phyloP scores from a whole-genome alignment of 2,329 filamentous ascomycete genomes.

The Aciculosporium take region DNA sequence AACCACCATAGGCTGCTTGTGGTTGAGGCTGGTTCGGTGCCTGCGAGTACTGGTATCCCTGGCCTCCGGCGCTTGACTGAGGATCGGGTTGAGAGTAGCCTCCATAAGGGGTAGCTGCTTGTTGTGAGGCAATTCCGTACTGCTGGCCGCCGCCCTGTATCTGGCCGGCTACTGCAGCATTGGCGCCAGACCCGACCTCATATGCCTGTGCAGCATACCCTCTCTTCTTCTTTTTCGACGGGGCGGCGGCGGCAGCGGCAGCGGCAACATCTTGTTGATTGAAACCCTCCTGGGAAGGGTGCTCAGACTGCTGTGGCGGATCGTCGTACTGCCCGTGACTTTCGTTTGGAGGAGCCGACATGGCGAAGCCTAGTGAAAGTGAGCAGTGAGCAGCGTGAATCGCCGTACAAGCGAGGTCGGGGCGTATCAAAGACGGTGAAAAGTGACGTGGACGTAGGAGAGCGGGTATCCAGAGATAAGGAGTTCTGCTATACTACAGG shows the following conservation, averaged over 20 bases:
- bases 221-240: conserved; percentile 74
- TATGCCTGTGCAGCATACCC: conserved; percentile 91
- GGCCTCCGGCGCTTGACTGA: conserved; percentile 21
- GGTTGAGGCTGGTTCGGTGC: conserved; percentile 30
- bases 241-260: conserved; percentile 30
- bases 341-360: conserved; percentile 44
- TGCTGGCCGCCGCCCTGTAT: conserved; percentile 22
- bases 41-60: conserved; percentile 28
- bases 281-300: conserved; percentile 21
- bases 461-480: background rate
- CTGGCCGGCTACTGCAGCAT: conserved; percentile 46
- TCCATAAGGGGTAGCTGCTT: conserved; percentile 36
- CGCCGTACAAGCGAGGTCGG: conserved; percentile 7
- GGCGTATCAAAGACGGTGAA: conserved; percentile 3
- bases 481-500: conserved; percentile 7
- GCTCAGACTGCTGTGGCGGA: conserved; percentile 29
- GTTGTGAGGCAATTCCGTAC: conserved; percentile 32
- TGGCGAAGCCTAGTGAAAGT: conserved; percentile 23
- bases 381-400: conserved; percentile 9
- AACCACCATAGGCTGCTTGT: conserved; percentile 25
- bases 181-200: conserved; percentile 79
- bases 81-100: conserved; percentile 41
- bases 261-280: conserved; percentile 16
- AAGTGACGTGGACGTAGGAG: conserved; percentile 1
- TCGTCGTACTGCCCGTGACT: conserved; percentile 37